Base-by-base conservation (phyloP, 495 filamentous ascomycete species). In the Staphylotrichum longicolle region DNA sequence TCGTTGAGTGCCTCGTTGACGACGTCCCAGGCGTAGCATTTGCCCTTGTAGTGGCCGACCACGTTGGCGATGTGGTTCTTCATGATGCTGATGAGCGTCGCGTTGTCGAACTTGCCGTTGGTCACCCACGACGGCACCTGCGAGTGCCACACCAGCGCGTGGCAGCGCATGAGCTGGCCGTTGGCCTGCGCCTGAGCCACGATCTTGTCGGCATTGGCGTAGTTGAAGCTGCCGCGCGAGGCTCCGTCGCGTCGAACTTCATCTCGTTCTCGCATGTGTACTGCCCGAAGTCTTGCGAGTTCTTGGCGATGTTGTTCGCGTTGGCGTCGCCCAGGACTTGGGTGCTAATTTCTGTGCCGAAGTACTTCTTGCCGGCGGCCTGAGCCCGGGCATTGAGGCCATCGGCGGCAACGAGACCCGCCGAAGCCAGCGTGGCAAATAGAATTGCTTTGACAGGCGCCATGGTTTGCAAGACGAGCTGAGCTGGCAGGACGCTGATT, bases 111-210 rank as follows among this genome's bases (percentile, higher is more conserved):
- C 10, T 72, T 71, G 10, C 75, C 77, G 61, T 37, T 45, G 14
- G 71, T 74, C 11, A 83, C 80, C 78, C 80, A 85, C 53, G 58
- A 71, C 2, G 83, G 78, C 6, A 86, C 70, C 59, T 86, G 81
- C 41, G 68, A 72, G 61, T 85, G 75, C 84, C 83, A 86, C 7
- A 84, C 80, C 14, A 85, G 71, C 14, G 74, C 80, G 63, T 86
- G 83, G 59, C 82, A 84, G 42, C 82, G 69, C 37, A 85, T 67
- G 39, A 74, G 63, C 67, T 83, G 74, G 47, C 77, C 77, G 61
- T 54, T 46, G 61, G 82, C 77, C 56, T 73, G 61, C 8, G 83
- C 82, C 27, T 81, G 65, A 33, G 76, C 60, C 32, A 76, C 68
- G 60, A 83, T 65, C 33, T 70, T 69, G 62, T 82, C 79, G 45